Conservation (phyloP, 1,139 yeast genomes). For the Blastobotrys ciferrii region DNA sequence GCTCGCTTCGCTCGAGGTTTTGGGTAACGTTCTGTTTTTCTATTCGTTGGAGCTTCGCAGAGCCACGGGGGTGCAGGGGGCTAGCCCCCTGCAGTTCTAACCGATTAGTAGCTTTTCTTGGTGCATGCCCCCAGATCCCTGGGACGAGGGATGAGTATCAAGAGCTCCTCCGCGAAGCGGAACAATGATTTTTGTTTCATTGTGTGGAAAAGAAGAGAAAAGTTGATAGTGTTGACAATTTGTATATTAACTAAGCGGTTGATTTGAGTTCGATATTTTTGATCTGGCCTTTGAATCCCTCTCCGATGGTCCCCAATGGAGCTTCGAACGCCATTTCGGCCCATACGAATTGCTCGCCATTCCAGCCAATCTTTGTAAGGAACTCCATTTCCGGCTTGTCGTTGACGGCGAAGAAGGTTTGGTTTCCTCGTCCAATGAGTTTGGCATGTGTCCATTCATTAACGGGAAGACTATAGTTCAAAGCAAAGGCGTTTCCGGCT, state of each 20-base stretch:
- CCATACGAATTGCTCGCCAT: slow-evolving; percentile 3
- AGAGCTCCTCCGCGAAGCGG: too few species aligned
- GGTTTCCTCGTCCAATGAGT: slow-evolving; percentile 8
- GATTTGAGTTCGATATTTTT: background rate
- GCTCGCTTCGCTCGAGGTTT: too few species aligned
- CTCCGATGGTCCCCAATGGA: slow-evolving; percentile 6
- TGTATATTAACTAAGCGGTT: background rate
- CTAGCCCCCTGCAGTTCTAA: too few species aligned
- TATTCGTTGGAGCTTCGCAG: too few species aligned
- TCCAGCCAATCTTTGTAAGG: slow-evolving; percentile 3
- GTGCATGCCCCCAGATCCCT: too few species aligned
- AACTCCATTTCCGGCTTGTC: slow-evolving; percentile 7
- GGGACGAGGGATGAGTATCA: too few species aligned
- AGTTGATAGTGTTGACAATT: background rate
- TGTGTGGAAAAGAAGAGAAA: background rate
- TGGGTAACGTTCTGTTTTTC: too few species aligned
- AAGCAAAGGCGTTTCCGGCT: slow-evolving; percentile 5
- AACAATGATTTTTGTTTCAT: too few species aligned
- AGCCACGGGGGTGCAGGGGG: too few species aligned
- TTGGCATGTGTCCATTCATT: background rate
- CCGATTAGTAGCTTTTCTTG: too few species aligned
- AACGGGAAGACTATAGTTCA: slow-evolving; percentile 8
- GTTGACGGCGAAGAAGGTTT: slow-evolving; percentile 7
- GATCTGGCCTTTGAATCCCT: slow-evolving; percentile 3
- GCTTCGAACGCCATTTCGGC: slow-evolving; percentile 9